Conservation (phyloP, 805 yeast species). For the Candida sakaeoensis region DNA sequence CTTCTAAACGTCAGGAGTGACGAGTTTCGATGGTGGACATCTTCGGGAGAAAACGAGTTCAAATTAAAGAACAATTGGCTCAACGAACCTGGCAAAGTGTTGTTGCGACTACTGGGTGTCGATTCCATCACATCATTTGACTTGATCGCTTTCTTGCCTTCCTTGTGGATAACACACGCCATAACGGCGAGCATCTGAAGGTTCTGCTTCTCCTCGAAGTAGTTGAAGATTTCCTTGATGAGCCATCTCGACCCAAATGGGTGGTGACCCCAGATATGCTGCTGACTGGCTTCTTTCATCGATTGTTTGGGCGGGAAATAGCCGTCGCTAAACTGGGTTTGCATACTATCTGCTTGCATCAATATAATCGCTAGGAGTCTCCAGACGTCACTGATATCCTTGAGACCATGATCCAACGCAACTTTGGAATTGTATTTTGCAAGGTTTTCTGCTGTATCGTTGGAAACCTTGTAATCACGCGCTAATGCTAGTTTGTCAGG, state of each 20-base stretch:
- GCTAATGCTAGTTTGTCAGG: conserved; percentile 77
- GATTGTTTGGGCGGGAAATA: neutral
- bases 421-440: conserved; percentile 70
- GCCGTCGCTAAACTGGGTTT: neutral
- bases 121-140: neutral
- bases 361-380: conserved; percentile 48
- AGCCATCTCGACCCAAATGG: conserved; percentile 73
- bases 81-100: conserved; percentile 1
- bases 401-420: conserved; percentile 59
- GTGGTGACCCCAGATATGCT: conserved; percentile 70
- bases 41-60: neutral
- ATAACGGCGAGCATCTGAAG: conserved; percentile 90
- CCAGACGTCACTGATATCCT: conserved; percentile 76
- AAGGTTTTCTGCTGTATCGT: conserved; percentile 58
- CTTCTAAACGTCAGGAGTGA: conserved; percentile 10
- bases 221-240: conserved; percentile 54
- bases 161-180: conserved; percentile 64
- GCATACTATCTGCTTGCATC: conserved; percentile 29
- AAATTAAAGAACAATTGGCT: conserved; percentile 1
- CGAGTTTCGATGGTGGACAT: conserved; percentile 8
- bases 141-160: conserved; percentile 15
- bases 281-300: neutral
- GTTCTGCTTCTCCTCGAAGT: conserved; percentile 63
- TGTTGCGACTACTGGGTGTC: neutral
- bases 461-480: conserved; percentile 58